phyloP scores from a whole-genome alignment of 2,329 filamentous ascomycete species.

The Monosporascus sp. region DNA sequence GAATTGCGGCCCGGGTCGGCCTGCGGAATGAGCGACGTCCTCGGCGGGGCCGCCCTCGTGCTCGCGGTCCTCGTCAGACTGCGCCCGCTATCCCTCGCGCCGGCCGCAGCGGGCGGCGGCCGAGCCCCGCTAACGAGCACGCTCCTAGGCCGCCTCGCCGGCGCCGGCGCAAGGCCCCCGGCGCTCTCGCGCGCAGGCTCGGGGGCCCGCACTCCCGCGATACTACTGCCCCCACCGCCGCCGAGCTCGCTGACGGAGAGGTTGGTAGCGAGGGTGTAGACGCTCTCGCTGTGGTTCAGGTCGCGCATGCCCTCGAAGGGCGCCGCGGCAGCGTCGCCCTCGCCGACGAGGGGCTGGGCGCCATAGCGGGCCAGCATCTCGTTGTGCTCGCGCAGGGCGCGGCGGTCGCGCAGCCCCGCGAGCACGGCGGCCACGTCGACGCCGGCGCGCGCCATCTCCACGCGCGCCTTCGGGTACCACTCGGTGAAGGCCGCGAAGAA shows the following conservation, averaged over 20 bases:
- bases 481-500: constrained; percentile 21
- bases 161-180: background rate
- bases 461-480: constrained; percentile 4
- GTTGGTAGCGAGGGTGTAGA: constrained; percentile 13
- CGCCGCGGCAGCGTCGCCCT: background rate
- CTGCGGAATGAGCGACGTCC: background rate
- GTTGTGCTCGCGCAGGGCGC: constrained; percentile 18
- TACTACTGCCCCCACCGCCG: too few species aligned
- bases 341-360: constrained; percentile 1
- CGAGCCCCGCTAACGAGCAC: background rate
- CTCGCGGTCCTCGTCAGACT: background rate
- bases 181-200: too few species aligned
- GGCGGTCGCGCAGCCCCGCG: constrained; percentile 3
- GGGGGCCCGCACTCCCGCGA: too few species aligned
- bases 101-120: background rate
- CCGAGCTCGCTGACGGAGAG: background rate
- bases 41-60: background rate
- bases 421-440: constrained; percentile 20
- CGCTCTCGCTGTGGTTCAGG: constrained; percentile 9
- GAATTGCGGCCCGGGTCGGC: background rate
- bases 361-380: constrained; percentile 19
- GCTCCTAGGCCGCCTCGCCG: background rate
- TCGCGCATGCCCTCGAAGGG: constrained; percentile 17
- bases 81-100: background rate
- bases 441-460: constrained; percentile 15